Evolutionary conservation across 1,284 basidiomycete species (phyloP).

Genomic region (Malassezia sp.): DNA sequence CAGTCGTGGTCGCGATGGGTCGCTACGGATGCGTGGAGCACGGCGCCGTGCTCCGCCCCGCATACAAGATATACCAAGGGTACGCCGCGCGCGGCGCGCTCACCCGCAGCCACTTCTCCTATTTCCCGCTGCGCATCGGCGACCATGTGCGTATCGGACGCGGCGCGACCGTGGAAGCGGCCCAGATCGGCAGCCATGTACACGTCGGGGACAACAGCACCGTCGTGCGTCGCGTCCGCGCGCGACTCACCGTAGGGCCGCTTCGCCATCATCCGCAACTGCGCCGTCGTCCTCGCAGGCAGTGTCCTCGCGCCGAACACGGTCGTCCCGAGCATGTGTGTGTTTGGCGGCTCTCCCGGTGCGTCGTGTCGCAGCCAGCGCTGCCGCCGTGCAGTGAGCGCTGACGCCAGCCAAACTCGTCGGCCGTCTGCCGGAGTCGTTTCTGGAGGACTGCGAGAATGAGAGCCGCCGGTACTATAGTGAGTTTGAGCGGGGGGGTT

Average conservation of each 20-base stretch:
- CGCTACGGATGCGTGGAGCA: constrained; percentile 85
- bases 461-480: constrained; percentile 66
- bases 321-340: constrained; percentile 73
- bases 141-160: constrained; percentile 88
- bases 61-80: constrained; percentile 55
- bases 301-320: constrained; percentile 83
- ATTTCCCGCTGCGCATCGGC: constrained; percentile 92
- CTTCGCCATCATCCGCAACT: constrained; percentile 92
- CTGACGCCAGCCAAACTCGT: too few relatives aligned
- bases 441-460: constrained; percentile 66
- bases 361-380: constrained; percentile 51
- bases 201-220: constrained; percentile 91
- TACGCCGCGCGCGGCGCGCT: constrained; percentile 47
- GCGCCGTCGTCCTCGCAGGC: constrained; percentile 72
- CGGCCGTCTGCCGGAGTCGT: constrained; percentile 77
- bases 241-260: constrained; percentile 56
- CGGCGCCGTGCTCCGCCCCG: constrained; percentile 64
- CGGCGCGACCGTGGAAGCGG: constrained; percentile 78
- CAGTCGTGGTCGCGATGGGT: constrained; percentile 82
- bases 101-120: constrained; percentile 62
- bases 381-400: too few relatives aligned
- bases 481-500: constrained; percentile 50
- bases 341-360: constrained; percentile 85
- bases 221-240: constrained; percentile 54
- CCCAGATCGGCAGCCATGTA: constrained; percentile 82